Conservation (phyloP, 768 basidiomycete genomes). For the Gautieria morchelliformis region DNA sequence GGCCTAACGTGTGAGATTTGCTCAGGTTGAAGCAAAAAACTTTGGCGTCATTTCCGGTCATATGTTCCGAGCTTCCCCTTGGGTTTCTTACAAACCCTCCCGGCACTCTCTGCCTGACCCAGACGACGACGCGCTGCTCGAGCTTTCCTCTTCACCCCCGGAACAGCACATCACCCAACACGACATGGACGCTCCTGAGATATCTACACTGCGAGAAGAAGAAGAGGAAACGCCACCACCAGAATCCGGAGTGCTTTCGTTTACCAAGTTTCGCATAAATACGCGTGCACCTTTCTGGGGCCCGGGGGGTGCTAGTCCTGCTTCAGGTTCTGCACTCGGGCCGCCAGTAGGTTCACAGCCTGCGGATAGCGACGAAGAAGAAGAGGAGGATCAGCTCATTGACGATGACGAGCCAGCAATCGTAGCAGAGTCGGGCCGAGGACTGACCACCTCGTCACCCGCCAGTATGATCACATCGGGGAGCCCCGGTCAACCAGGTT, state of each 20-base stretch:
- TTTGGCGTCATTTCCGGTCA: slow-evolving; percentile 1
- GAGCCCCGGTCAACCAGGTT: not conserved
- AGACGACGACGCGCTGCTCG: not conserved
- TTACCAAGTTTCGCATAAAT: slow-evolving; percentile 40
- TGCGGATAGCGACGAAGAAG: slow-evolving; percentile 29
- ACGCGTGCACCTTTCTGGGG: slow-evolving; percentile 31
- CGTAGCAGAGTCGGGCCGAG: not conserved
- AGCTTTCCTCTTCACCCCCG: not conserved
- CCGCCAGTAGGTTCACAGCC: slow-evolving; percentile 27
- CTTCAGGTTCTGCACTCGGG: not conserved
- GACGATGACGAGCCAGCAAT: slow-evolving; percentile 47
- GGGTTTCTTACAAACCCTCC: slow-evolving; percentile 44
- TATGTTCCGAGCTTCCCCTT: slow-evolving; percentile 55
- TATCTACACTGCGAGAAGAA: slow-evolving; percentile 70
- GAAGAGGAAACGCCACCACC: slow-evolving; percentile 46
- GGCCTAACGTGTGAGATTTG: not conserved
- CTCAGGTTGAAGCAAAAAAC: not conserved
- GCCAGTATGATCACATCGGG: not conserved
- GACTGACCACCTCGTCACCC: not conserved
- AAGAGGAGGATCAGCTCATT: slow-evolving; percentile 71
- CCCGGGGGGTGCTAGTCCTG: not conserved
- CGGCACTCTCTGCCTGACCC: slow-evolving; percentile 9
- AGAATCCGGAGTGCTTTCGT: slow-evolving; percentile 17
- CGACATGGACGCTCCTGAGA: slow-evolving; percentile 73
- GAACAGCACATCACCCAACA: not conserved